Evolutionary conservation across 2,329 filamentous ascomycete species (phyloP), one percentile per base, ranked within the genome.

Genomic region (Curvularia sp.): DNA sequence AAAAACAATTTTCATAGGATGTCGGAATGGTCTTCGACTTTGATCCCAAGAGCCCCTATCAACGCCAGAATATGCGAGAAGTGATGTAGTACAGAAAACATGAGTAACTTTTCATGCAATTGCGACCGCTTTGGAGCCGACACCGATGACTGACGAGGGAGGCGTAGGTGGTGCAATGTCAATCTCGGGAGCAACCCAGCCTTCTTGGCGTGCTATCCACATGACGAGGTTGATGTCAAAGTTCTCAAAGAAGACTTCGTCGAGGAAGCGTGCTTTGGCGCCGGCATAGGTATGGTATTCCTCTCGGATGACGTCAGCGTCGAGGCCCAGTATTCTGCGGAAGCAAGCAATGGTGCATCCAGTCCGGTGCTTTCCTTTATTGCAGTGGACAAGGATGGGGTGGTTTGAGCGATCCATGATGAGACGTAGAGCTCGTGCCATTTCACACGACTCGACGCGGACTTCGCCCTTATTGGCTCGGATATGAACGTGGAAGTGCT

Each of bases 331-430:
- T 12, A 91, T 78, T 73, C 90, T 91, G 62, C 93, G 88, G 62
- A 96, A 84, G 57, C 90, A 88, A 18, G 88, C 93, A 49, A 93
- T 85, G n/a, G 95, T 89, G 72, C 93, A 97, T 22, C 93, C 93
- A 18, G 93, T 97, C 57, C 93, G 89, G 73, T 97, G 93, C 84
- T 89, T 95, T 73, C 93, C 93, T 67, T 96, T 93, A 74, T 97
- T 97, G 83, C 93, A 97, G 77, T 97, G 93, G 47, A 97, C 85
- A 39, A 97, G 83, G 10, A 97, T 78, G 0, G 93, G 93, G 65
- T 95, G 88, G 62, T 96, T 92, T 33, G 82, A 78, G 49, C 84
- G 84, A 70, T 96, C 86, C 53, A 94, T 82, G 41, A 94, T 84
- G 42, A 94, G 80, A 12, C 85, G 81, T 24, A 96, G 82, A 46